Conservation (phyloP, 1,284 basidiomycete species). For the Pterulicium gracile region DNA sequence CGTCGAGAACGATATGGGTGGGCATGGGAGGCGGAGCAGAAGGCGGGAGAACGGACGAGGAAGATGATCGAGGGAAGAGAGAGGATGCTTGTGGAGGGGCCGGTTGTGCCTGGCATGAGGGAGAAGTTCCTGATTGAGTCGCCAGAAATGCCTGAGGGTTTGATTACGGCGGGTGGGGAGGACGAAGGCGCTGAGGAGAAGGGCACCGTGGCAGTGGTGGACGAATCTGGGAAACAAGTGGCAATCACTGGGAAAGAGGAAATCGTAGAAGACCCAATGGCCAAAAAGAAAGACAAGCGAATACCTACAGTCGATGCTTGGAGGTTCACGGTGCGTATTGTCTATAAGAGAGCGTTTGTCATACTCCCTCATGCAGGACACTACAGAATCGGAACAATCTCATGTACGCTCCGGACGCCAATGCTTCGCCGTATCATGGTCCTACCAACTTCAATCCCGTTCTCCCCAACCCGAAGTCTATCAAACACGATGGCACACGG, state of each 20-base stretch:
- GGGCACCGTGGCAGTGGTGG: constrained; percentile 21
- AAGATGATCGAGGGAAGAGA: constrained; percentile 56
- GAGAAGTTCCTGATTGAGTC: constrained; percentile 57
- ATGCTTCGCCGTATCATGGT: constrained; percentile 65
- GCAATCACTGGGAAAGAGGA: constrained; percentile 19
- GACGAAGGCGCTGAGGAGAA: constrained; percentile 18
- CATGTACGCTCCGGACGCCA: constrained; percentile 88
- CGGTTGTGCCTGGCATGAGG: constrained; percentile 49
- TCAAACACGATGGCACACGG: constrained; percentile 74
- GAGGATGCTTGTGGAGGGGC: constrained; percentile 58
- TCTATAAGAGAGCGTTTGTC: too few relatives aligned
- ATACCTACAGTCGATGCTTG: constrained; percentile 68
- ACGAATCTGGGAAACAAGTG: constrained; percentile 19
- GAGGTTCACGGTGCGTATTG: constrained; percentile 71
- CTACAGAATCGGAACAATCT: constrained; percentile 76
- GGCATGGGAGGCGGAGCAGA: constrained; percentile 85
- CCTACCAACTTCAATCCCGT: constrained; percentile 24
- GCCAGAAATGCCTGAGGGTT: constrained; percentile 33
- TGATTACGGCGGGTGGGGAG: constrained; percentile 36
- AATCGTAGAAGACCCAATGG: constrained; percentile 54
- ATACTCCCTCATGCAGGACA: too few relatives aligned
- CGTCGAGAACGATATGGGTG: constrained; percentile 74
- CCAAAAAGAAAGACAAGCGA: constrained; percentile 61
- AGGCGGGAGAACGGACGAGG: constrained; percentile 55
- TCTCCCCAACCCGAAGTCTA: constrained; percentile 46